Percentiles rank a stretch among this genome's conserved stretches.
Evolutionary conservation across 2,329 filamentous ascomycete genomes (phyloP).

Genomic region (Aspergillus tanneri): DNA sequence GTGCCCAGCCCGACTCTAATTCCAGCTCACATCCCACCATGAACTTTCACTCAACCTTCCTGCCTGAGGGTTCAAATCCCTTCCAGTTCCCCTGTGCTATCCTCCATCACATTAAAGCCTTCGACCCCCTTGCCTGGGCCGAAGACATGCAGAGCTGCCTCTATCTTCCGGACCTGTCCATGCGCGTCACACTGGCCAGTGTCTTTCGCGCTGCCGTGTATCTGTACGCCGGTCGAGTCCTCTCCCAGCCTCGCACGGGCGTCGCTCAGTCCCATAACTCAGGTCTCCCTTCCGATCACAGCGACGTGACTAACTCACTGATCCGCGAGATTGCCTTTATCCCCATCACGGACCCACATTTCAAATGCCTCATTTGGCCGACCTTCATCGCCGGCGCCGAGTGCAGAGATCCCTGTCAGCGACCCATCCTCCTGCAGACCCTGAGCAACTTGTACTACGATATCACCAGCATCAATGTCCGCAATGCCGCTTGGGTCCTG

Average conservation of each 20-base stretch:
- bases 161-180: constrained; percentile 50
- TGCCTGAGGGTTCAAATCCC: constrained; percentile 28
- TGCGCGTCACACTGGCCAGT: constrained; percentile 49
- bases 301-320: constrained; percentile 30
- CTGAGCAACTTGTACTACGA: constrained; percentile 37
- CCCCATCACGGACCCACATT: constrained; percentile 36
- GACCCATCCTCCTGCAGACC: constrained; percentile 33
- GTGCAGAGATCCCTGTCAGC: constrained; percentile 33
- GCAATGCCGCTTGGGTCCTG: constrained; percentile 42
- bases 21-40: constrained; percentile 28
- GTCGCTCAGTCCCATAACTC: constrained; percentile 23
- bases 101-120: constrained; percentile 40
- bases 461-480: constrained; percentile 40
- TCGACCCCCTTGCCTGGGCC: constrained; percentile 40
- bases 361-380: constrained; percentile 47
- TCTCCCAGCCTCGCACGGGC: constrained; percentile 30
- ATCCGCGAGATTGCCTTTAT: constrained; percentile 39
- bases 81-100: constrained; percentile 33
- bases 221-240: constrained; percentile 41
- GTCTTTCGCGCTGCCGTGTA: constrained; percentile 42
- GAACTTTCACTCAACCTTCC: constrained; percentile 28
- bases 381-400: constrained; percentile 47
- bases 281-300: constrained; percentile 32
- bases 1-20: constrained; percentile 28
- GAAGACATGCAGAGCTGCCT: constrained; percentile 38